Evolutionary conservation across 768 basidiomycete species (phyloP).

Genomic region (Obba rivulosa): DNA sequence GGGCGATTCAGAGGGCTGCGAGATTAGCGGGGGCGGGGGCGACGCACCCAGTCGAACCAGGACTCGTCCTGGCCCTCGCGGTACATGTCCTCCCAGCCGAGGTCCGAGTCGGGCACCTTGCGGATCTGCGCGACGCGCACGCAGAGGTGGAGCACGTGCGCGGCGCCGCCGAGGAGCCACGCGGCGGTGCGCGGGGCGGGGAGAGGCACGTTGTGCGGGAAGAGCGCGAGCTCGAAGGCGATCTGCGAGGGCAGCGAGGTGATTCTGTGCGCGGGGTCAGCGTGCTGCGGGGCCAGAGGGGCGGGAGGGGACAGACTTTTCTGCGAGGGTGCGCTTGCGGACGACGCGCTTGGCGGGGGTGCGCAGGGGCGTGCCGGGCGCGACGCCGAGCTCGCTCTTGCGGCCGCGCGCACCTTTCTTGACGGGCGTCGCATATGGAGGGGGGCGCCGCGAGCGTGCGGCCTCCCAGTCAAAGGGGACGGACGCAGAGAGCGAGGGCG

Average conservation of each 20-base stretch:
- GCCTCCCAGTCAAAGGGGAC: constrained; percentile 87
- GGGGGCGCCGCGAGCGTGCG: constrained; percentile 59
- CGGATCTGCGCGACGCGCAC: constrained; percentile 55
- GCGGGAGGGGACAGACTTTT: constrained; percentile 41
- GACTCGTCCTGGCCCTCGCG: constrained; percentile 55
- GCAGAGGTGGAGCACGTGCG: constrained; percentile 67
- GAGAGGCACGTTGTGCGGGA: constrained; percentile 76
- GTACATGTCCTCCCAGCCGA: constrained; percentile 78
- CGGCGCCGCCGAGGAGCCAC: constrained; percentile 52
- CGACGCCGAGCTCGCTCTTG: constrained; percentile 11
- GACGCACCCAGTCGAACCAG: constrained; percentile 78
- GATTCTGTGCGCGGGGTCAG: constrained; percentile 35
- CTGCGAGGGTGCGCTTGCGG: constrained; percentile 57
- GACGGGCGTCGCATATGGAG: constrained; percentile 67
- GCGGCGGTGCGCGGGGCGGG: constrained; percentile 65
- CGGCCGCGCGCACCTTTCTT: constrained; percentile 37
- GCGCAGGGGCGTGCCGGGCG: constrained; percentile 17
- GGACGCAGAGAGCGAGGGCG: constrained; percentile 72
- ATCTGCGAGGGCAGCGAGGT: constrained; percentile 64
- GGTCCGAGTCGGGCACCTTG: constrained; percentile 55
- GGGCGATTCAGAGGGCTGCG: constrained; percentile 1
- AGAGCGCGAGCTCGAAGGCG: constrained; percentile 74
- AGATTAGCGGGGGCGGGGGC: not conserved
- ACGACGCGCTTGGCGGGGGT: constrained; percentile 50
- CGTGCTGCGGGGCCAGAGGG: no score